Percentiles rank a stretch among this genome's conserved stretches.
These are phyloP conservation scores for Pseudogymnoascus sp. DNA, from an alignment of 2,329 filamentous ascomycete genomes.

Conservation along the genomic window DNA sequence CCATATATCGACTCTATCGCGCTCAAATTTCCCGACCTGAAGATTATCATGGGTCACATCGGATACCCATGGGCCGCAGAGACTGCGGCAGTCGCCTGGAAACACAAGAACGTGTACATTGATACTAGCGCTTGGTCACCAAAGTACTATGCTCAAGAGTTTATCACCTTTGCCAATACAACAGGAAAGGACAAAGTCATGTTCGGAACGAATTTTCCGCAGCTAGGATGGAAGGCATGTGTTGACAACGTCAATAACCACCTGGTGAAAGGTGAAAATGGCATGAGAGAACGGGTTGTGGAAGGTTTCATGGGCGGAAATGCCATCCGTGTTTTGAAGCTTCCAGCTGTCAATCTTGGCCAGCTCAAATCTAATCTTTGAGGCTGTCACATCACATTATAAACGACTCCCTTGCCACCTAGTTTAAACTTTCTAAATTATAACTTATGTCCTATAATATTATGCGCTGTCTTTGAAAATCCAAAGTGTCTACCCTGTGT, in stretches of 20 bases:
- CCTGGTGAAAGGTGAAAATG: not conserved
- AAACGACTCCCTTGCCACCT: not conserved
- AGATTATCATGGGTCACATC: constrained; percentile 22
- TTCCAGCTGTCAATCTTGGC: constrained; percentile 7
- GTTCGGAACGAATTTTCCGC: constrained; percentile 26
- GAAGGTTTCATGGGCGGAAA: constrained; percentile 19
- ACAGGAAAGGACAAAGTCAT: constrained; percentile 23
- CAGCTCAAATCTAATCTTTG: not conserved
- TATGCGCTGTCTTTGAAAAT: not conserved
- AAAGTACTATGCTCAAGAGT: constrained; percentile 22
- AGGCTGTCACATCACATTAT: not conserved
- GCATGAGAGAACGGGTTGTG: constrained; percentile 12
- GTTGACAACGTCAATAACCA: constrained; percentile 17
- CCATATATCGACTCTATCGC: constrained; percentile 24
- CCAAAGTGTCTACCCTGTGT: not conserved
- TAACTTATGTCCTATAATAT: not conserved
- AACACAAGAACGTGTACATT: constrained; percentile 25
- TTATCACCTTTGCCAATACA: constrained; percentile 24
- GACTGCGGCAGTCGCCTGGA: constrained; percentile 23
- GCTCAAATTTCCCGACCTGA: constrained; percentile 21
- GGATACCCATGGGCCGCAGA: constrained; percentile 24
- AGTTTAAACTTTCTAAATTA: not conserved
- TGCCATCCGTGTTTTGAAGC: constrained; percentile 19
- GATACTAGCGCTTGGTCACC: constrained; percentile 22
- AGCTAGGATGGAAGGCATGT: constrained; percentile 22